phyloP scores from a whole-genome alignment of 495 filamentous ascomycete genomes.

The Aspergillus heteromorphus region DNA sequence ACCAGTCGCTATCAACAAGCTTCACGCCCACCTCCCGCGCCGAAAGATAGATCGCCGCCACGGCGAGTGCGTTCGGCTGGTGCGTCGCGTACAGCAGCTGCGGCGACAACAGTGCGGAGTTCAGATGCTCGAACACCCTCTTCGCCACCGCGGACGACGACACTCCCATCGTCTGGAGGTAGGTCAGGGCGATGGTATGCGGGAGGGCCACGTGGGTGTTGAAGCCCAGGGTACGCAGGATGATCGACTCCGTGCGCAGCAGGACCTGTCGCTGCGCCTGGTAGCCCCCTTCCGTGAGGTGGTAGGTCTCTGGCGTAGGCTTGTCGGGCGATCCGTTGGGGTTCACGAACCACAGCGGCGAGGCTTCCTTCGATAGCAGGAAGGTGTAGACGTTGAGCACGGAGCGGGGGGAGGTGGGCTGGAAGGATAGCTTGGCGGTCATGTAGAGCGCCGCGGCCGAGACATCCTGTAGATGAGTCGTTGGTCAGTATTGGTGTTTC shows the following conservation, averaged over 20 bases:
- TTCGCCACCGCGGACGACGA: conserved; percentile 47
- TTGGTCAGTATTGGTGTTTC: conserved; percentile 3
- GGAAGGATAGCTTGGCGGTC: conserved; percentile 74
- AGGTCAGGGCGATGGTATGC: conserved; percentile 84
- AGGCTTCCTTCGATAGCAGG: conserved; percentile 61
- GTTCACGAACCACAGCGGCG: conserved; percentile 51
- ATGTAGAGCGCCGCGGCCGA: conserved; percentile 81
- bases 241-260: conserved; percentile 63
- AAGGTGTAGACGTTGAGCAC: conserved; percentile 80
- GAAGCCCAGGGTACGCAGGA: conserved; percentile 73
- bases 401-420: conserved; percentile 69
- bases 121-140: conserved; percentile 69
- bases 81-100: conserved; percentile 89
- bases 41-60: conserved; percentile 83
- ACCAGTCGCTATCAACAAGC: conserved; percentile 81
- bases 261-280: conserved; percentile 55
- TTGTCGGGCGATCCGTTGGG: conserved; percentile 25
- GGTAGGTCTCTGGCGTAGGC: conserved; percentile 55
- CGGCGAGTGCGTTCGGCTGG: conserved; percentile 79
- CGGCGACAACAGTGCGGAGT: conserved; percentile 75
- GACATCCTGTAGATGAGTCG: conserved; percentile 50
- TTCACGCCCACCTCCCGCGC: conserved; percentile 72
- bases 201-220: conserved; percentile 78
- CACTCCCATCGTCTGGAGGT: conserved; percentile 79
- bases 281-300: conserved; percentile 70